Conservation (phyloP, 805 yeast genomes). For the Yamadazyma paraphyllophila region DNA sequence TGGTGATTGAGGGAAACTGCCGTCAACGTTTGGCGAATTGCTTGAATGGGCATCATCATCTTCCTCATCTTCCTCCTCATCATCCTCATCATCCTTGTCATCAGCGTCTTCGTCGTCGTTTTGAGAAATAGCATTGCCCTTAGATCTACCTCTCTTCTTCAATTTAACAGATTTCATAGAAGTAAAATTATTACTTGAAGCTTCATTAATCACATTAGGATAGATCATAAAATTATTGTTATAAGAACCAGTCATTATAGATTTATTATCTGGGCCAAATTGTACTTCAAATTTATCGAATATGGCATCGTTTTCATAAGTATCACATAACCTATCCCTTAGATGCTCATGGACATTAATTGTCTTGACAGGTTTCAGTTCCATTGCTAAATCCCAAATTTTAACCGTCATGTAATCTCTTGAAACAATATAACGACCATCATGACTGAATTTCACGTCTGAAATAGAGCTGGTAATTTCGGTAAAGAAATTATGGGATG, state of each 20-base stretch:
- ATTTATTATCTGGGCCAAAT: constrained; percentile 87
- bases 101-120: constrained; percentile 23
- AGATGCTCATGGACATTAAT: constrained; percentile 94
- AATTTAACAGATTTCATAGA: constrained; percentile 13
- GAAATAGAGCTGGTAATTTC: constrained; percentile 94
- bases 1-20: constrained; percentile 33
- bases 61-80: constrained; percentile 33
- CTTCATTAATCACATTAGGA: constrained; percentile 65
- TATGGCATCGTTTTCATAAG: constrained; percentile 97
- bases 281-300: constrained; percentile 98
- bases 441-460: constrained; percentile 86
- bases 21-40: constrained; percentile 6
- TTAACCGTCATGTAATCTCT: constrained; percentile 97
- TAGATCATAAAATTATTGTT: constrained; percentile 96
- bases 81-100: constrained; percentile 40
- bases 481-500: constrained; percentile 91
- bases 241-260: constrained; percentile 96
- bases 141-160: constrained; percentile 7
- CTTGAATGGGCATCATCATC: constrained; percentile 24
- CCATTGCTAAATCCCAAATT: constrained; percentile 98
- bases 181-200: neutral
- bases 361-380: constrained; percentile 88
- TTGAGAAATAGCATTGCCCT: neutral
- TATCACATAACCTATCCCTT: constrained; percentile 90
- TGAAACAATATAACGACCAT: constrained; percentile 93